These are phyloP conservation scores for Capronia epimyces DNA, from an alignment of 2,329 filamentous ascomycete species.

Conservation along the genomic window DNA sequence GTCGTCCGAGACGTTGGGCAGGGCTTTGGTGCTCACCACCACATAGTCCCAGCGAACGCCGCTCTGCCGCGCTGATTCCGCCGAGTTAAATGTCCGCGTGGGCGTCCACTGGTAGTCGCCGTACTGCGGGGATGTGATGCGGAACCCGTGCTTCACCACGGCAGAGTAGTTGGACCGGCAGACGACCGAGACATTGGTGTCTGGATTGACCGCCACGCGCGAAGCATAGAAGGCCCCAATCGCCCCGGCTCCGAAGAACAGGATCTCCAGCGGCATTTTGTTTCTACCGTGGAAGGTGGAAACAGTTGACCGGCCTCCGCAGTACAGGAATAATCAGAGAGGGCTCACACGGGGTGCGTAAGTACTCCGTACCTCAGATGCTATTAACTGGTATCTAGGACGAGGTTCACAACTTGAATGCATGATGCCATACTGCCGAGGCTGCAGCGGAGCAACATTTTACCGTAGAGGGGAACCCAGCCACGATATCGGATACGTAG, in stretches of 20 bases:
- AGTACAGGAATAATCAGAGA: too few relatives aligned
- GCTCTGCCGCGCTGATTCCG: slow-evolving; percentile 49
- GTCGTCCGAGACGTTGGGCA: slow-evolving; percentile 61
- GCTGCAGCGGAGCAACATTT: neutral
- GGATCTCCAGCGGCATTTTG: slow-evolving; percentile 23
- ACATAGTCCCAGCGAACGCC: slow-evolving; percentile 57
- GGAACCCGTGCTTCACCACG: slow-evolving; percentile 58
- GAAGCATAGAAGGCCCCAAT: slow-evolving; percentile 30
- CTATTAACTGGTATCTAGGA: neutral
- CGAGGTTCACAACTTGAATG: too few relatives aligned
- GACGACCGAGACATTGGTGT: slow-evolving; percentile 61
- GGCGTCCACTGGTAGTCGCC: slow-evolving; percentile 62
- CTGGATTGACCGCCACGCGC: slow-evolving; percentile 21
- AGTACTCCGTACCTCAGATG: too few relatives aligned
- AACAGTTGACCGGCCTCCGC: too few relatives aligned
- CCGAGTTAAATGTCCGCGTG: slow-evolving; percentile 57
- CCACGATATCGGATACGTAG: too few relatives aligned
- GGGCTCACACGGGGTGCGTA: too few relatives aligned
- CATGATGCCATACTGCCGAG: slow-evolving; percentile 1
- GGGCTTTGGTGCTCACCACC: slow-evolving; percentile 64
- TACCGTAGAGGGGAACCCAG: neutral
- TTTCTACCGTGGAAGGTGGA: neutral
- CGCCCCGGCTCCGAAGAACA: slow-evolving; percentile 30
- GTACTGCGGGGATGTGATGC: slow-evolving; percentile 60
- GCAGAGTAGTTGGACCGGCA: slow-evolving; percentile 68